Evolutionary conservation across 148 eudicot species (phyloP).

Genomic region (Chenopodium album): DNA sequence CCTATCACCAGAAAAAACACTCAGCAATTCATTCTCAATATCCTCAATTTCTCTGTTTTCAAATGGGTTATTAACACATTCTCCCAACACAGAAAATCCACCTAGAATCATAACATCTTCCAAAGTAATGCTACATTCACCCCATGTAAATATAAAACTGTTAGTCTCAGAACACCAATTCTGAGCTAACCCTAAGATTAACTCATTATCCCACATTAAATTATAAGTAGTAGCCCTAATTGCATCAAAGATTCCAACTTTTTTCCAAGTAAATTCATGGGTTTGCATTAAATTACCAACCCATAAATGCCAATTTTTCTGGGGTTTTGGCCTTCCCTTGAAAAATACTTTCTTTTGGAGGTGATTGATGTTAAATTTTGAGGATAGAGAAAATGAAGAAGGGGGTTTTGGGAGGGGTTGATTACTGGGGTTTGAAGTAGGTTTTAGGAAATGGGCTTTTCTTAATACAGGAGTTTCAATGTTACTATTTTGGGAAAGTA

Average conservation of each 20-base stretch:
- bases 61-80: background rate
- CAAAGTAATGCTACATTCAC: conserved; percentile 34
- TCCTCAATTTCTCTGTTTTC: background rate
- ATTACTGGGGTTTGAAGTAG: background rate
- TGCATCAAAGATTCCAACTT: conserved; percentile 30
- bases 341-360: conserved; percentile 12
- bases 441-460: conserved; percentile 19
- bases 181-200: conserved; percentile 28
- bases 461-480: background rate
- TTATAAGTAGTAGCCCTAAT: conserved; percentile 21
- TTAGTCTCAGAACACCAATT: conserved; percentile 39
- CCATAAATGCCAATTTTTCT: conserved; percentile 11
- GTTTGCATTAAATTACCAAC: conserved; percentile 12
- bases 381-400: background rate
- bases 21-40: background rate
- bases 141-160: conserved; percentile 32
- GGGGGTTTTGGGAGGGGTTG: background rate
- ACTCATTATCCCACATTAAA: conserved; percentile 17
- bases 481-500: conserved; percentile 6
- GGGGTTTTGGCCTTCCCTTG: conserved; percentile 2
- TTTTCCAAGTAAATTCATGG: conserved; percentile 11
- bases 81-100: conserved; percentile 34
- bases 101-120: conserved; percentile 42
- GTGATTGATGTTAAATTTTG: background rate
- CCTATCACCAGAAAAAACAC: too few species aligned